Conservation (phyloP, 176 grass and related monocot species). For the Sorghum bicolor region DNA sequence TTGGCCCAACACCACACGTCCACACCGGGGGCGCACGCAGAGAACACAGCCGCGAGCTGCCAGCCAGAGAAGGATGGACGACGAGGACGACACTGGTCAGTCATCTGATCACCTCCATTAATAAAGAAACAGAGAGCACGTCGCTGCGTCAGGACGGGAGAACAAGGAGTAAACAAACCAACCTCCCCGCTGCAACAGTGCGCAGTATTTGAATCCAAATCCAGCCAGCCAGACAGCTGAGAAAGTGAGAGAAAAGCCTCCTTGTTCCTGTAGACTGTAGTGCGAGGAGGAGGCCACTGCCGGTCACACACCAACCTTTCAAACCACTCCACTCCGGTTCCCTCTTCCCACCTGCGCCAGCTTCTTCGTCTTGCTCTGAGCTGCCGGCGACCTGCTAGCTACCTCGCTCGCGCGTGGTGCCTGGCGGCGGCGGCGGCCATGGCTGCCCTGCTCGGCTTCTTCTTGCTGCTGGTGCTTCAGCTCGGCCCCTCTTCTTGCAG, state of each 20-base stretch:
- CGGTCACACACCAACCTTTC: slow-evolving; percentile 19
- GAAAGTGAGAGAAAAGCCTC: neutral
- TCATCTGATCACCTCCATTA: neutral
- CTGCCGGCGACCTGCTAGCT: neutral
- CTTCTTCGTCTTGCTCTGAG: neutral
- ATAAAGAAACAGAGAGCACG: slow-evolving; percentile 24
- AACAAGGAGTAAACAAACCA: slow-evolving; percentile 45
- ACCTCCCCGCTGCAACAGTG: slow-evolving; percentile 9
- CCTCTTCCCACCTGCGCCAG: neutral
- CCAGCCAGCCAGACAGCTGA: slow-evolving; percentile 5
- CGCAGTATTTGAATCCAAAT: slow-evolving; percentile 45
- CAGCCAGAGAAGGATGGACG: neutral
- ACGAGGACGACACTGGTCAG: slow-evolving; percentile 4
- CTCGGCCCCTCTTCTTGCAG: slow-evolving; percentile 40
- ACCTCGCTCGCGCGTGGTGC: no score
- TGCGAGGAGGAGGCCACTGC: neutral
- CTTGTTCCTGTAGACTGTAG: slow-evolving; percentile 25
- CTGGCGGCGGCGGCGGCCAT: neutral
- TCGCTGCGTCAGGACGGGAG: slow-evolving; percentile 22
- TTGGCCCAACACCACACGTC: slow-evolving; percentile 25
- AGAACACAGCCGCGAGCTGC: neutral
- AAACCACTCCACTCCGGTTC: slow-evolving; percentile 20
- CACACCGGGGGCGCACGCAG: neutral
- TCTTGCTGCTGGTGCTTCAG: slow-evolving; percentile 30
- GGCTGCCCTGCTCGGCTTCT: slow-evolving; percentile 20